Evolutionary conservation across 2,329 filamentous ascomycete genomes (phyloP).

Genomic region (Scedosporium apiospermum): DNA sequence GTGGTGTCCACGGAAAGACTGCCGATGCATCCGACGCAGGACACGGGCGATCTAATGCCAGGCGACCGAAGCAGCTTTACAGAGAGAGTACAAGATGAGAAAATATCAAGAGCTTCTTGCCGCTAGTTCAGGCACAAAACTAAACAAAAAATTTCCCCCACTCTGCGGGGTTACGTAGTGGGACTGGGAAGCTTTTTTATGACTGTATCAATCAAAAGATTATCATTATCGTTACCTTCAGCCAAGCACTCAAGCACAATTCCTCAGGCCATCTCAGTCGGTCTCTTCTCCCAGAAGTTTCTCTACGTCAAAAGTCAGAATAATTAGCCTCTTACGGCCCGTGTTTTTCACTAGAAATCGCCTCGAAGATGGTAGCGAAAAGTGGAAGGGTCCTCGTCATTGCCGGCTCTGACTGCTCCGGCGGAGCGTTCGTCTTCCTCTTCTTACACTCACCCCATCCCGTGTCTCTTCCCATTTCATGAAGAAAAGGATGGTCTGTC

Average conservation of each 20-base stretch:
- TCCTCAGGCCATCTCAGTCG: background rate
- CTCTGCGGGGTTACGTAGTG: background rate
- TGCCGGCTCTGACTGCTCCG: slow-evolving; percentile 83
- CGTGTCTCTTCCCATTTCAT: background rate
- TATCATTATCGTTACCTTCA: background rate
- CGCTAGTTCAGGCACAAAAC: background rate
- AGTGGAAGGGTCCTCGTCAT: slow-evolving; percentile 60
- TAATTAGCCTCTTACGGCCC: background rate
- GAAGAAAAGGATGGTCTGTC: background rate
- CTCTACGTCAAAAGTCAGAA: background rate
- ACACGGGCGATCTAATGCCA: background rate
- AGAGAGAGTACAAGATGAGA: background rate
- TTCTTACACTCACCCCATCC: slow-evolving; percentile 7
- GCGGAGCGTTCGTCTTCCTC: slow-evolving; percentile 57
- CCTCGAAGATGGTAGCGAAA: background rate
- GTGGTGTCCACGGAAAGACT: background rate
- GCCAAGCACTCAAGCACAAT: background rate
- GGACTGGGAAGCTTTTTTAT: background rate
- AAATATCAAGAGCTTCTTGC: background rate
- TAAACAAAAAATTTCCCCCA: background rate
- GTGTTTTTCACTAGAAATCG: background rate
- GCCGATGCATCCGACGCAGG: background rate
- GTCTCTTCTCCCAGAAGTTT: background rate
- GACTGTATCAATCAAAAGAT: background rate
- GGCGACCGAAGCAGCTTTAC: background rate